Evolutionary conservation across 2,329 filamentous ascomycete genomes (phyloP), one percentile per base, ranked within the genome.

Genomic region (Onygenales sp.): DNA sequence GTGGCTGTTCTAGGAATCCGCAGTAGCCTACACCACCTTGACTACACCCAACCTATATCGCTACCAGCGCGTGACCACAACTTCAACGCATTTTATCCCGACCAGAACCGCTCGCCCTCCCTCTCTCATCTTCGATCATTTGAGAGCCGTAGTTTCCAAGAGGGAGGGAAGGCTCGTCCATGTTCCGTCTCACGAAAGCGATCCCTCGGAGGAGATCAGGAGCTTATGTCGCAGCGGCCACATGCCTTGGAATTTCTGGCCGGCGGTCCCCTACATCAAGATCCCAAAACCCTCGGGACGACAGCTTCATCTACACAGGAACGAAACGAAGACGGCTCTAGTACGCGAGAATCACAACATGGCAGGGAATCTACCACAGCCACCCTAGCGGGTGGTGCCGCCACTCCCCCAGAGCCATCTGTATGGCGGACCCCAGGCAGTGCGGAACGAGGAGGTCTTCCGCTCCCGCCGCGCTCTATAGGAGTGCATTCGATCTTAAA

Each of bases 401-500:
- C 7, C 6, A 36, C 45, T 13, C 31, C 45, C 8, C 31, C 45
- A 47, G 45, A 47, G 10, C 33, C 9, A n/a, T 39, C 32, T 13
- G 6, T 13, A 43, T 45, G 41, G 43, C 41, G 35, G 35, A 41
- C 21, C 32, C 43, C 27, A 14, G 36, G n/a, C 38, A 39, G 14
- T 52, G 33, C 35, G 8, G 42, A 27, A 33, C 33, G 42, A 17
- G 31, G 17, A n/a, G 66, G n/a, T 64, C 66, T 10, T 48, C 57
- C 63, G 13, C 55, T 60, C 6, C 61, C 63, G 43, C 63, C 66
- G 43, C 66, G 69, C 42, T 65, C 69, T 31, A 67, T 72, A 56
- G 69, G 67, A 8, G 68, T 73, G n/a, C 68, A 70, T 54, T 62
- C 70, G 9, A 72, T 73, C 53, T 56, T 73, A 55, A 73, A 73